Conservation (phyloP, 805 yeast species). For the Wickerhamiella cacticola region DNA sequence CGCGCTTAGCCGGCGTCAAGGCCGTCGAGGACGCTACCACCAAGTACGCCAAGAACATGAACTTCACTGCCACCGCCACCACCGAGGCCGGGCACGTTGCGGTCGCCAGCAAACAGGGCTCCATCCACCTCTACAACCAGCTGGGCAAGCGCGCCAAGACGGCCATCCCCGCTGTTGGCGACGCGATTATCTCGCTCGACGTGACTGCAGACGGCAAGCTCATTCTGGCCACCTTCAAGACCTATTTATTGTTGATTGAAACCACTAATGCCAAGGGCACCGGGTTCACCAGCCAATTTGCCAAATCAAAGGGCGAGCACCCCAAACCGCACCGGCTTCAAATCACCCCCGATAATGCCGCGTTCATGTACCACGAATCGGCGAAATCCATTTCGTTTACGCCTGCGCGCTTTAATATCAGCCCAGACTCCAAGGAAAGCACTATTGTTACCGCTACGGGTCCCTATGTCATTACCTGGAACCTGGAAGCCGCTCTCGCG, state of each 20-base stretch:
- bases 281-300: conserved; percentile 58
- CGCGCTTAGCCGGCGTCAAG: conserved; percentile 49
- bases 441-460: conserved; percentile 69
- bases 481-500: conserved; percentile 44
- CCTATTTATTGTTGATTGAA: conserved; percentile 60
- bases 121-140: conserved; percentile 48
- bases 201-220: conserved; percentile 71
- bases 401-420: conserved; percentile 65
- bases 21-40: conserved; percentile 47
- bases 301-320: conserved; percentile 39
- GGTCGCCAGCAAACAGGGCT: conserved; percentile 65
- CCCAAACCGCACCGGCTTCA: conserved; percentile 60
- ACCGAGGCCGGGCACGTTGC: conserved; percentile 67
- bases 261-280: conserved; percentile 49
- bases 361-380: conserved; percentile 43
- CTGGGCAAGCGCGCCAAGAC: conserved; percentile 70
- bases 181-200: conserved; percentile 53
- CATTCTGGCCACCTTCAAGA: conserved; percentile 67
- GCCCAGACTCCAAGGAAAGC: conserved; percentile 50
- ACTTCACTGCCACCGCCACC: conserved; percentile 51
- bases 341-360: conserved; percentile 60
- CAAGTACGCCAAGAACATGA: conserved; percentile 41
- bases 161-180: conserved; percentile 71
- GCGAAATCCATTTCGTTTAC: conserved; percentile 47
- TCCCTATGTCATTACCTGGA: conserved; percentile 75